These are phyloP conservation scores for Geranomyces variabilis DNA, from an alignment of 192 early-diverging fungal species.

Conservation along the genomic window DNA sequence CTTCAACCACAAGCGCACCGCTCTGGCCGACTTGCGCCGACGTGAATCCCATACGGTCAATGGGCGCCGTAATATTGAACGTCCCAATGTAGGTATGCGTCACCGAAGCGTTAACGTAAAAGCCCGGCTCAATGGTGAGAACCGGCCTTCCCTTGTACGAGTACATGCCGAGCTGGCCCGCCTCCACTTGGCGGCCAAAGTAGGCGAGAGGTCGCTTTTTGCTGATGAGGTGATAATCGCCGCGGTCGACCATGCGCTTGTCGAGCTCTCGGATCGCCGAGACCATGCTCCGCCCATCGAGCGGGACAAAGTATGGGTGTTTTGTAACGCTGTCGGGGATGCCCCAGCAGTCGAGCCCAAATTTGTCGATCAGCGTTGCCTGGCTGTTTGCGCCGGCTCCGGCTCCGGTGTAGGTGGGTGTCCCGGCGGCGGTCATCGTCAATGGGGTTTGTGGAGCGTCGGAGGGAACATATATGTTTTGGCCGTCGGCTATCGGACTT, in stretches of 20 bases:
- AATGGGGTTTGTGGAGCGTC: too few relatives aligned
- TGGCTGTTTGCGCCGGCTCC: too few relatives aligned
- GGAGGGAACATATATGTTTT: too few relatives aligned
- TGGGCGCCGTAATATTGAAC: constrained; percentile 35
- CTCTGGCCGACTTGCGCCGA: constrained; percentile 49
- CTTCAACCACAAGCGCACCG: constrained; percentile 48
- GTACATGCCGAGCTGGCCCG: constrained; percentile 48
- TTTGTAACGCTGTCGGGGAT: constrained; percentile 43
- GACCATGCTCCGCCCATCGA: constrained; percentile 31
- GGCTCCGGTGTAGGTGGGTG: too few relatives aligned
- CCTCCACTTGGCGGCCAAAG: constrained; percentile 38
- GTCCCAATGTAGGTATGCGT: constrained; percentile 37
- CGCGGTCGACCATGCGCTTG: constrained; percentile 34
- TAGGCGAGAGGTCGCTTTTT: constrained; percentile 33
- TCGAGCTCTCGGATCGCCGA: constrained; percentile 47
- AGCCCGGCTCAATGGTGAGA: constrained; percentile 43
- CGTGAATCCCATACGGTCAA: constrained; percentile 49
- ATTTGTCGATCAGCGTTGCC: too few relatives aligned
- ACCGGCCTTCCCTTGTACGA: constrained; percentile 42
- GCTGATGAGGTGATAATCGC: constrained; percentile 44
- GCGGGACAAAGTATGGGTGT: constrained; percentile 49
- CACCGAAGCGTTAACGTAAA: constrained; percentile 46
- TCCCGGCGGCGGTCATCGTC: too few relatives aligned
- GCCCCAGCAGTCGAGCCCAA: constrained; percentile 50
- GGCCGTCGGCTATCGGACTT: too few relatives aligned